phyloP scores from a whole-genome alignment of 2,329 filamentous ascomycete species.

The Raffaelea arxii region DNA sequence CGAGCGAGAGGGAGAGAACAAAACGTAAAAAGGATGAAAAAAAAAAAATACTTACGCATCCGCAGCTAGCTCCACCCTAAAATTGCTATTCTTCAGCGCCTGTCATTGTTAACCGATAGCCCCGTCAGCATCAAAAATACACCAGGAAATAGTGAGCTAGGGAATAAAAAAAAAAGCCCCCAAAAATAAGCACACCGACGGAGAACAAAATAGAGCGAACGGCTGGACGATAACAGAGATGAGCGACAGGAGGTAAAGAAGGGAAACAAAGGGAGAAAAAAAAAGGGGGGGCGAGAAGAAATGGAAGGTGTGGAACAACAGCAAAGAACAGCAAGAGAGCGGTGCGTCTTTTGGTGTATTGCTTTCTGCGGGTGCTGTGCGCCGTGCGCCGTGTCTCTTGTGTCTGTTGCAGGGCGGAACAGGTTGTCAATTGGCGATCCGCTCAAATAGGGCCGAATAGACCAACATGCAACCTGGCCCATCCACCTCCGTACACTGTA shows the following conservation, averaged over 20 bases:
- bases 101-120: constrained; percentile 17
- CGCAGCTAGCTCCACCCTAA: constrained; percentile 43
- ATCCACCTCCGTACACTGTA: constrained; percentile 8
- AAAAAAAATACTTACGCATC: constrained; percentile 39
- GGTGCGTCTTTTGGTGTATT: neutral
- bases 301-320: neutral
- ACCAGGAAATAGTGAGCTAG: neutral
- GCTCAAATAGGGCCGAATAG: constrained; percentile 16
- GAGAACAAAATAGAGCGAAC: neutral
- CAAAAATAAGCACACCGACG: neutral
- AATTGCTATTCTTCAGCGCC: constrained; percentile 39
- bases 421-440: constrained; percentile 12
- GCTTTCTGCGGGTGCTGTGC: neutral
- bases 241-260: neutral
- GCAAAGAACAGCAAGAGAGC: neutral
- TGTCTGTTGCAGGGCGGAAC: no score
- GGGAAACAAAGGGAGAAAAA: neutral
- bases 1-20: neutral
- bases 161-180: neutral
- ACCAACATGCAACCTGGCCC: constrained; percentile 12
- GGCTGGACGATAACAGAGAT: neutral
- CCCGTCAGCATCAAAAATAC: constrained; percentile 6
- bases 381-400: no score
- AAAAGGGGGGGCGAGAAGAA: neutral
- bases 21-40: neutral